A percentile compares a stretch with the other conserved stretches of the same genome.
Evolutionary conservation across 148 eudicot genomes (phyloP).

Genomic region (Camellia japonica): DNA sequence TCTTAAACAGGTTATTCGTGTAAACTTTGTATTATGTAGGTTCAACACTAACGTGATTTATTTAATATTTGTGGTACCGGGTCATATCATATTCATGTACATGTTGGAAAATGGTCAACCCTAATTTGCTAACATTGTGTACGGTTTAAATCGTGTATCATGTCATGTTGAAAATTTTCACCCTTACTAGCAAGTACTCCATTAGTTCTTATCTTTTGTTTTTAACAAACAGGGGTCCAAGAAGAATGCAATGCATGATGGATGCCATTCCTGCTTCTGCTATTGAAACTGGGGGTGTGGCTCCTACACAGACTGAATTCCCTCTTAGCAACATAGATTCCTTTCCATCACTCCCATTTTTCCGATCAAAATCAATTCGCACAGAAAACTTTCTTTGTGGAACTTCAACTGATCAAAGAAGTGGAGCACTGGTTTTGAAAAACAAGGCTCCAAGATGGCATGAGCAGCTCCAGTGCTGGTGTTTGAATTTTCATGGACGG

Average conservation of each 20-base stretch:
- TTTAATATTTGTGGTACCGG: too few species aligned
- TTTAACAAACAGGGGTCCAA: slow-evolving; percentile 63
- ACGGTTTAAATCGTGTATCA: too few species aligned
- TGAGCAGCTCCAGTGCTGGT: slow-evolving; percentile 85
- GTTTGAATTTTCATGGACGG: slow-evolving; percentile 73
- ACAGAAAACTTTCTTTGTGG: slow-evolving; percentile 30
- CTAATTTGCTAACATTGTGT: too few species aligned
- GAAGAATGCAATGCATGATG: slow-evolving; percentile 67
- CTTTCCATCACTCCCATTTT: slow-evolving; percentile 40
- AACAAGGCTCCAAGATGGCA: slow-evolving; percentile 85
- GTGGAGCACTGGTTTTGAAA: slow-evolving; percentile 47
- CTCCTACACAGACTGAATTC: slow-evolving; percentile 58
- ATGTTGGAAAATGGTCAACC: too few species aligned
- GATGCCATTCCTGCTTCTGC: slow-evolving; percentile 59
- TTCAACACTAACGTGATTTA: too few species aligned
- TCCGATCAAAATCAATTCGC: slow-evolving; percentile 48
- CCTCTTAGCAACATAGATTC: slow-evolving; percentile 41
- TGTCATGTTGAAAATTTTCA: too few species aligned
- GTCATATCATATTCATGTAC: too few species aligned
- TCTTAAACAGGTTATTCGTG: too few species aligned
- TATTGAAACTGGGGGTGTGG: slow-evolving; percentile 59
- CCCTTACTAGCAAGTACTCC: not conserved
- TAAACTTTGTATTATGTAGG: too few species aligned
- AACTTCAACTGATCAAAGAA: slow-evolving; percentile 27
- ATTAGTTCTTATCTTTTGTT: not conserved